phyloP scores from a whole-genome alignment of 1,284 basidiomycete genomes.

The Gymnopus androsaceus region DNA sequence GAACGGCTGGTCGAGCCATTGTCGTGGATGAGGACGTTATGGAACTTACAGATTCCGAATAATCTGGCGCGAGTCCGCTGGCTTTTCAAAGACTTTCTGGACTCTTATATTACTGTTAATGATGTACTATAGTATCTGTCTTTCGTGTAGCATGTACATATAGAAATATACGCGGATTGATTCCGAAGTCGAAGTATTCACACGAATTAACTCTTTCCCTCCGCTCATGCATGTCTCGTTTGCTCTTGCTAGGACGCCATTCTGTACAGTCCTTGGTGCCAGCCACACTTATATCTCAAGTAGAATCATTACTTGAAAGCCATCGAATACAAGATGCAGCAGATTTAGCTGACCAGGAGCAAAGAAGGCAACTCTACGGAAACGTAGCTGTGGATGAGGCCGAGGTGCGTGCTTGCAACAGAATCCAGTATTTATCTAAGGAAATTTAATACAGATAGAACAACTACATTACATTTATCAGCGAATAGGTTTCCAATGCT shows the following conservation, averaged over 20 bases:
- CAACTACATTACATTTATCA: constrained; percentile 77
- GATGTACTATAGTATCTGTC: too few species aligned
- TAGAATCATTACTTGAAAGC: constrained; percentile 66
- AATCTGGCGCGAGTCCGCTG: too few species aligned
- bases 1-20: constrained; percentile 22
- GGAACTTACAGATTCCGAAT: constrained; percentile 47
- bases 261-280: constrained; percentile 70
- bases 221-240: constrained; percentile 39
- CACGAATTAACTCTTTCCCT: neutral
- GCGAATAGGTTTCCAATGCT: constrained; percentile 72
- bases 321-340: constrained; percentile 68
- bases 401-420: constrained; percentile 42
- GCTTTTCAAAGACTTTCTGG: too few species aligned
- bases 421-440: neutral
- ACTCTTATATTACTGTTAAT: too few species aligned
- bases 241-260: constrained; percentile 65
- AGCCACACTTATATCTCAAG: constrained; percentile 72
- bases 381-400: constrained; percentile 50
- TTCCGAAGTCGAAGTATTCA: neutral
- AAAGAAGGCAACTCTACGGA: constrained; percentile 52
- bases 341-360: constrained; percentile 60
- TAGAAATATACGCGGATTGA: neutral
- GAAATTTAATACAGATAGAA: constrained; percentile 52
- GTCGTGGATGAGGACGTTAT: constrained; percentile 34
- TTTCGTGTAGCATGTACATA: neutral